Percentiles rank a stretch among this genome's conserved stretches.
Conservation (phyloP, 1,284 basidiomycete species). For the Psilocybe mexicana region DNA sequence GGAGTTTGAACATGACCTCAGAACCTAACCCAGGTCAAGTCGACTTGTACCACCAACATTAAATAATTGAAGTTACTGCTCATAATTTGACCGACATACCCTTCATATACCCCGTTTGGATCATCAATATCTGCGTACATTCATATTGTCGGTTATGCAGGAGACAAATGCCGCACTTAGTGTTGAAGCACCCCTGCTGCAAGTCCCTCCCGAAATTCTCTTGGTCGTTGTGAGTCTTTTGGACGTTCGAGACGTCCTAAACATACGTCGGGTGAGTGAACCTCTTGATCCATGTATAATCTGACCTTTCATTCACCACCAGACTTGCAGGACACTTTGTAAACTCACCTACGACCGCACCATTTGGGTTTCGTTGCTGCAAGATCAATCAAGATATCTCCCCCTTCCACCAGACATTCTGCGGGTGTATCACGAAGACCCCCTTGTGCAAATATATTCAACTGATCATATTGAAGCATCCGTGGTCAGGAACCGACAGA, state of each 20-base stretch:
- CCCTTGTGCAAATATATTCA: constrained; percentile 11
- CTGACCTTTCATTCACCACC: not conserved
- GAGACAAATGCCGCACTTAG: no score
- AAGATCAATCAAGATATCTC: constrained; percentile 17
- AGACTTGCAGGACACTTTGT: constrained; percentile 20
- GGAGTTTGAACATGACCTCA: no score
- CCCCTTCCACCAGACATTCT: constrained; percentile 20
- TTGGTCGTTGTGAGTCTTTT: constrained; percentile 6
- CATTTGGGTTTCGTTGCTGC: constrained; percentile 22
- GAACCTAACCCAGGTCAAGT: no score
- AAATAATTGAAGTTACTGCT: no score
- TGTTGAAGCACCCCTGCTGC: not conserved
- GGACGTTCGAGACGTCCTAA: constrained; percentile 10
- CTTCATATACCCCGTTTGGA: no score
- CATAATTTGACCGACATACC: no score
- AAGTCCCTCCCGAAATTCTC: constrained; percentile 11
- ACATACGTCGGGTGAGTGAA: constrained; percentile 9
- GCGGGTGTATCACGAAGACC: constrained; percentile 8
- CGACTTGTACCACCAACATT: no score
- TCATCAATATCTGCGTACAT: no score
- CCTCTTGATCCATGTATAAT: no score
- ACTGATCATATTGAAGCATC: constrained; percentile 18
- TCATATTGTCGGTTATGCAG: no score
- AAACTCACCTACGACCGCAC: constrained; percentile 19
- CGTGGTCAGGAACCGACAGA: constrained; percentile 16